Evolutionary conservation across 73 alveolate genomes (phyloP).

Genomic region (Paramecium biaurelia): DNA sequence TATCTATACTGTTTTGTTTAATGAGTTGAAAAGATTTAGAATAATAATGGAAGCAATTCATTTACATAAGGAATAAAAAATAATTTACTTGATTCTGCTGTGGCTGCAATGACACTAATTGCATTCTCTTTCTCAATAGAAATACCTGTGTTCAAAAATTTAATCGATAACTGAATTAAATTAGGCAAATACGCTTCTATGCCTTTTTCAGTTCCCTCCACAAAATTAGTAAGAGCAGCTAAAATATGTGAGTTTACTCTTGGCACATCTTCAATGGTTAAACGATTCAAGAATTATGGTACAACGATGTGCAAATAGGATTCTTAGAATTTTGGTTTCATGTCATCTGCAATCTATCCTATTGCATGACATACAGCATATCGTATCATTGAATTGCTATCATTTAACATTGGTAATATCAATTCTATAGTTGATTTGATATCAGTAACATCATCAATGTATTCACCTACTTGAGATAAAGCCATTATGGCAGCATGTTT

Average conservation of each 20-base stretch:
- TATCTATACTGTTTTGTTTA: constrained; percentile 69
- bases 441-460: constrained; percentile 72
- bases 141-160: constrained; percentile 46
- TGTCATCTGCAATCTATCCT: constrained; percentile 90
- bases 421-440: constrained; percentile 76
- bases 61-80: constrained; percentile 73
- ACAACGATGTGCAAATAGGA: constrained; percentile 81
- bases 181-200: constrained; percentile 65
- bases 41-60: constrained; percentile 64
- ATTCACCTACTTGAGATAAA: constrained; percentile 86
- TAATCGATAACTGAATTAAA: constrained; percentile 26
- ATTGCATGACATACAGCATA: constrained; percentile 95
- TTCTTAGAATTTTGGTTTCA: constrained; percentile 90
- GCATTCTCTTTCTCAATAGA: constrained; percentile 85
- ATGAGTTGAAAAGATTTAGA: constrained; percentile 61
- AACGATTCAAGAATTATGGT: constrained; percentile 69
- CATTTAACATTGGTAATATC: constrained; percentile 66
- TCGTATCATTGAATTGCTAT: constrained; percentile 88
- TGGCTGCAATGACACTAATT: constrained; percentile 79
- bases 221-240: constrained; percentile 88
- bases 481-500: constrained; percentile 85
- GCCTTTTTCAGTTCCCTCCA: constrained; percentile 75
- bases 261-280: constrained; percentile 74
- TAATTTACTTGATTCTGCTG: constrained; percentile 82
- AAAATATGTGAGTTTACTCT: constrained; percentile 87